Conservation (phyloP, 176 grass and related monocot species). For the Cenchrus fungigraminus region DNA sequence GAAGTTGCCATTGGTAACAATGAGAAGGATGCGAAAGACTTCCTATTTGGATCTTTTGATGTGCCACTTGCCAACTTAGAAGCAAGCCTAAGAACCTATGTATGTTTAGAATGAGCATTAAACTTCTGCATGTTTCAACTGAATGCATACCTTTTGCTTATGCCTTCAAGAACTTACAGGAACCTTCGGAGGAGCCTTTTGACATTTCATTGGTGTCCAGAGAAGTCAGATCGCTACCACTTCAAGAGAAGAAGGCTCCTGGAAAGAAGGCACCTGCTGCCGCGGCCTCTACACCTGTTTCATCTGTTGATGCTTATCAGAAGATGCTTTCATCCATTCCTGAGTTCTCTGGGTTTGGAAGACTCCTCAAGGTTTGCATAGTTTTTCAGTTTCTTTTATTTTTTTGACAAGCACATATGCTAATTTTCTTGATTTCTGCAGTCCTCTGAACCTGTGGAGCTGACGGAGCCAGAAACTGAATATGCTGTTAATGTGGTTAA, state of each 20-base stretch:
- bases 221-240: slow-evolving; percentile 78
- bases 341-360: slow-evolving; percentile 84
- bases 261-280: slow-evolving; percentile 73
- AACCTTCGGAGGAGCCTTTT: slow-evolving; percentile 84
- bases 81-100: slow-evolving; percentile 88
- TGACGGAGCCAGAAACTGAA: slow-evolving; percentile 94
- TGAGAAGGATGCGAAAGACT: slow-evolving; percentile 81
- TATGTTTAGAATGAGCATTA: slow-evolving; percentile 47
- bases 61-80: slow-evolving; percentile 94
- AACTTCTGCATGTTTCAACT: slow-evolving; percentile 22
- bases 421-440: slow-evolving; percentile 46
- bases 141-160: slow-evolving; percentile 32
- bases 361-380: slow-evolving; percentile 81
- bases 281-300: slow-evolving; percentile 54
- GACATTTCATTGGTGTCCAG: slow-evolving; percentile 83
- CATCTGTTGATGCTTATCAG: slow-evolving; percentile 81
- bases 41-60: slow-evolving; percentile 95
- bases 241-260: slow-evolving; percentile 75
- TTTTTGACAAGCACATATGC: slow-evolving; percentile 31
- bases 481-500: slow-evolving; percentile 93
- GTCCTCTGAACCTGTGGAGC: slow-evolving; percentile 86
- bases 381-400: slow-evolving; percentile 24
- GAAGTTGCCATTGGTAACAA: slow-evolving; percentile 64
- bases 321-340: slow-evolving; percentile 91
- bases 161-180: slow-evolving; percentile 60